These are phyloP conservation scores for Claviceps humidiphila DNA, from an alignment of 2,329 filamentous ascomycete genomes.

Conservation along the genomic window DNA sequence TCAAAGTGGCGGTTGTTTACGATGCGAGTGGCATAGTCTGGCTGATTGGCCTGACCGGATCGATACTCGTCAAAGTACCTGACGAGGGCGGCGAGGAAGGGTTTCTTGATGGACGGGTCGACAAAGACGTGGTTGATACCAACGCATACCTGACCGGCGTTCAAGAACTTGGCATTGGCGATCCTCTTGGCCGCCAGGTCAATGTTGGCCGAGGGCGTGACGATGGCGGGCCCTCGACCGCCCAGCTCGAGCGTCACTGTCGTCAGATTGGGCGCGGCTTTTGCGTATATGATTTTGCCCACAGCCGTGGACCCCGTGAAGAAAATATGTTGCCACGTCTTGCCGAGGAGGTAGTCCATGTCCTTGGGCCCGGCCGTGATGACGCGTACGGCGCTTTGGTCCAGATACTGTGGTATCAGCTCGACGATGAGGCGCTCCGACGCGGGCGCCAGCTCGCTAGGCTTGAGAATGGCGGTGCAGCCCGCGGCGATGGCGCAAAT, in stretches of 20 bases:
- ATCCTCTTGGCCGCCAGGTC: constrained; percentile 30
- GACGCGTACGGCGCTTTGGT: constrained; percentile 22
- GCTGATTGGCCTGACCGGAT: constrained; percentile 3
- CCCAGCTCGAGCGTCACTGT: constrained; percentile 31
- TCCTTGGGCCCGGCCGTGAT: constrained; percentile 24
- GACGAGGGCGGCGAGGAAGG: constrained; percentile 21
- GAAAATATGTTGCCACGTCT: constrained; percentile 31
- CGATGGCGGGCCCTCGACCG: constrained; percentile 30
- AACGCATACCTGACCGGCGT: constrained; percentile 22
- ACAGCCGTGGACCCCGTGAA: constrained; percentile 28
- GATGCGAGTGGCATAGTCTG: constrained; percentile 16
- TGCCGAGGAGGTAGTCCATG: constrained; percentile 22
- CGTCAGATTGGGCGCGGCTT: constrained; percentile 32
- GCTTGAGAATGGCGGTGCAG: constrained; percentile 28
- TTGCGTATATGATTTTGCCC: constrained; percentile 22
- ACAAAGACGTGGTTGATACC: constrained; percentile 30
- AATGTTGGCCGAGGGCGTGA: constrained; percentile 26
- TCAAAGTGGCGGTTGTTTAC: constrained; percentile 30
- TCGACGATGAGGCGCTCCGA: constrained; percentile 24
- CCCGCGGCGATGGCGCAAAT: constrained; percentile 31
- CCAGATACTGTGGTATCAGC: constrained; percentile 28
- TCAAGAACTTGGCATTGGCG: constrained; percentile 27
- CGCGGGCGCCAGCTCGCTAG: constrained; percentile 24
- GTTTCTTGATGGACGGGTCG: constrained; percentile 23
- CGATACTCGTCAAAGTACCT: constrained; percentile 18